Base-by-base conservation (phyloP, 2,329 filamentous ascomycete species). In the Apiospora sp. region DNA sequence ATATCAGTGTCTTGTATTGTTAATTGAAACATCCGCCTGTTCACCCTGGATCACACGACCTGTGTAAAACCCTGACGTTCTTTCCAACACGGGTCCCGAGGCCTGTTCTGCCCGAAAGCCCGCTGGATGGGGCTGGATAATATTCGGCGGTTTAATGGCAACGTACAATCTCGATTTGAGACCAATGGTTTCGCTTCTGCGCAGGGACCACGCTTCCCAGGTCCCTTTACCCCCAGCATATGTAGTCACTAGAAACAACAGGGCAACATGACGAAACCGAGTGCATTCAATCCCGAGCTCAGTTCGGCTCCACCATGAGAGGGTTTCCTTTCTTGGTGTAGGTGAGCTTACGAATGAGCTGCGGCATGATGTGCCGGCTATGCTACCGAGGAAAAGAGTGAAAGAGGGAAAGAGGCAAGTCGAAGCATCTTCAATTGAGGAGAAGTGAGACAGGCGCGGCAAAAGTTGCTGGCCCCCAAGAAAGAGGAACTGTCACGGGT, bases 1-100 rank as follows among this genome's bases (percentile, higher is more conserved):
- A 49, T n/a, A 49, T 49, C 19, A n/a, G 8, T 41, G 34, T 34
- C 19, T 41, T 34, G 58, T n/a, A 64, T 34, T 7, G 34, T 64
- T 19, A 64, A 64, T 64, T 64, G 58, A 64, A 64, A 64, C 58
- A 64, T 13, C 34, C 58, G 34, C 58, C 30, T 24, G 34, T 37
- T 41, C 58, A 64, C 19, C 54, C 54, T 61, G 54, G 27, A 37
- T 30, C 54, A 13, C 8, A 19, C 16, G 54, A 30, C 19, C 30
- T 41, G n/a, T 61, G 16, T 13, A n/a, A 41, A 64, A 41, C 58
- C 58, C 22, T 13, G 19, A 10, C 30, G n/a, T 41, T n/a, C 34
- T 37, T 41, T n/a, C 22, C 54, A 37, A 24, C 19, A n/a, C 58
- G 34, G 58, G 8, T 13, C 34, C 58, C 30, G 58, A 41, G 58